A percentile compares a stretch with the other conserved stretches of the same genome.
phyloP scores from a whole-genome alignment of 2,329 filamentous ascomycete genomes.

The Calonectria honghensis region DNA sequence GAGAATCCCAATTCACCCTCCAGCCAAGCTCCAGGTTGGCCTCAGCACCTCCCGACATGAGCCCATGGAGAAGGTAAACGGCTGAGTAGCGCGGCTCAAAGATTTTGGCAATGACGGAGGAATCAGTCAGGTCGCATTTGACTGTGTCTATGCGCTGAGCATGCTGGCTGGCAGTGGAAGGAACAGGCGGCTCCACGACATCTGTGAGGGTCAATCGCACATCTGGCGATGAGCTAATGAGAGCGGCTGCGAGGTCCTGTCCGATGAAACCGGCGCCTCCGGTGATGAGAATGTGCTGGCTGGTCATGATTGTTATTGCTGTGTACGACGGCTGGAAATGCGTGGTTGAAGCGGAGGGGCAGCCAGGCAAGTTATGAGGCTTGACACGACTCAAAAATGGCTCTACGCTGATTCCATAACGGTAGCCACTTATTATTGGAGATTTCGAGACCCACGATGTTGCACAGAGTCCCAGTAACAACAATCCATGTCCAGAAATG shows the following conservation, averaged over 20 bases:
- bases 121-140: conserved; percentile 60
- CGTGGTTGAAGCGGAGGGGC: background rate
- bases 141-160: conserved; percentile 52
- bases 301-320: background rate
- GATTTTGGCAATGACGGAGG: conserved; percentile 50
- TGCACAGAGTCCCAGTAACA: background rate
- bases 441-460: conserved; percentile 2
- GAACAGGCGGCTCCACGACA: conserved; percentile 70
- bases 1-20: conserved; percentile 75
- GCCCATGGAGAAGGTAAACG: conserved; percentile 76
- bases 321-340: background rate
- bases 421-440: conserved; percentile 23
- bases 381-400: conserved; percentile 15
- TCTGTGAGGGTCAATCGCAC: conserved; percentile 73
- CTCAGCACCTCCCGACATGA: conserved; percentile 78
- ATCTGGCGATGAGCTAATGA: conserved; percentile 63
- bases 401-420: conserved; percentile 9
- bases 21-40: conserved; percentile 73
- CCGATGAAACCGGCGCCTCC: conserved; percentile 78
- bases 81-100: conserved; percentile 61
- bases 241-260: conserved; percentile 73
- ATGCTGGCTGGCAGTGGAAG: conserved; percentile 57
- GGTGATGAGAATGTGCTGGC: conserved; percentile 72
- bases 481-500: conserved; percentile 1
- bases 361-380: conserved; percentile 10